These are phyloP conservation scores for Chaetoscypha palmicola DNA, from an alignment of 2,329 filamentous ascomycete species.

Conservation along the genomic window DNA sequence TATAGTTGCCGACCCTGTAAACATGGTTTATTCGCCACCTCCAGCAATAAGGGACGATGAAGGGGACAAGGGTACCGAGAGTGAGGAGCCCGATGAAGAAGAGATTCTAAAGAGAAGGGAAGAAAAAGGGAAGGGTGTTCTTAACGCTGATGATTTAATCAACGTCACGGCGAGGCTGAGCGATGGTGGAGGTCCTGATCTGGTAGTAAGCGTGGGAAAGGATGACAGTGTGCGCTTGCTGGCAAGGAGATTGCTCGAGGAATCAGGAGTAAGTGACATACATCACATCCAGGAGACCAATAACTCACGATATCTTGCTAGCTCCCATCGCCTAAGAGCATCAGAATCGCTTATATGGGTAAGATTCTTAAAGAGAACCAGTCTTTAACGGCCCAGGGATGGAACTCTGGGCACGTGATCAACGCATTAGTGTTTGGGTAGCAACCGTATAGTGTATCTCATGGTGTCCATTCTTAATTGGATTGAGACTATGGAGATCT, in stretches of 20 bases:
- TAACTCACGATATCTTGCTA: constrained; percentile 9
- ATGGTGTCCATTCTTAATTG: too few relatives aligned
- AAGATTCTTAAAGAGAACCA: constrained; percentile 66
- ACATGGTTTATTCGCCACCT: constrained; percentile 34
- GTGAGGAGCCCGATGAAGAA: constrained; percentile 32
- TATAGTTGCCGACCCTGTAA: constrained; percentile 61
- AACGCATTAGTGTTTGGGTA: constrained; percentile 58
- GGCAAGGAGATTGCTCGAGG: constrained; percentile 53
- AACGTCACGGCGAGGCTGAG: constrained; percentile 23
- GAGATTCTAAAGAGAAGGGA: constrained; percentile 40
- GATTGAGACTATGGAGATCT: too few relatives aligned
- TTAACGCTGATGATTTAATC: constrained; percentile 22
- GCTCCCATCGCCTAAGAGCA: constrained; percentile 50
- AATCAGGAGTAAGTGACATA: constrained; percentile 50
- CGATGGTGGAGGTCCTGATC: constrained; percentile 50
- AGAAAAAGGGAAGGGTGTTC: constrained; percentile 36
- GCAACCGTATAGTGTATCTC: constrained; percentile 3
- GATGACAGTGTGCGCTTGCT: constrained; percentile 59
- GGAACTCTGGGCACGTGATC: constrained; percentile 66
- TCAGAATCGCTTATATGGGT: constrained; percentile 75
- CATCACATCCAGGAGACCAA: background rate
- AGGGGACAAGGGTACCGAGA: constrained; percentile 21
- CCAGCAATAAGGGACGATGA: constrained; percentile 29
- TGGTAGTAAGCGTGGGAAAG: constrained; percentile 50
- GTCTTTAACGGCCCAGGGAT: constrained; percentile 62